Evolutionary conservation across 495 filamentous ascomycete species (phyloP).

Genomic region (Neurospora sp.): DNA sequence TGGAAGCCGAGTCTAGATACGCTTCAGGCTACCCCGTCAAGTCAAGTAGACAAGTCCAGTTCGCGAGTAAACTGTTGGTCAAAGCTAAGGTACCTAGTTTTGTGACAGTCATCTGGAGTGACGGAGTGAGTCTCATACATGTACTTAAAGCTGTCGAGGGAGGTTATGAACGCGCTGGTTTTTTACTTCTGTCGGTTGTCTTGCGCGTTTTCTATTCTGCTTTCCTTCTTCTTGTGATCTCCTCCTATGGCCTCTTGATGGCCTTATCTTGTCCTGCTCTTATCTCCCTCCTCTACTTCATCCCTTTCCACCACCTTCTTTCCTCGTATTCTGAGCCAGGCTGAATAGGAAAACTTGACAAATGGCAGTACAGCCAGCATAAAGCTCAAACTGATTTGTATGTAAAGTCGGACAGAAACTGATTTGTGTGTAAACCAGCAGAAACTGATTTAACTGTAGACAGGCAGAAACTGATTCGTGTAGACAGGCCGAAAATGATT

Average conservation of each 20-base stretch:
- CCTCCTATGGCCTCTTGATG: neutral
- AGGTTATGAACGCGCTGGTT: neutral
- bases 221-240: neutral
- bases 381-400: neutral
- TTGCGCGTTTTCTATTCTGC: neutral
- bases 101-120: no score
- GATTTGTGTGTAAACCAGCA: no score
- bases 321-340: neutral
- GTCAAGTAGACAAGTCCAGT: no score
- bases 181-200: neutral
- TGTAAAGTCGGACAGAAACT: neutral
- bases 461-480: neutral
- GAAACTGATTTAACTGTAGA: neutral
- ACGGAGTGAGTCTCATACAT: no score
- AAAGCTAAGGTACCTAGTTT: no score
- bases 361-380: neutral
- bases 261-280: neutral
- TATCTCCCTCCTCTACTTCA: neutral
- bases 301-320: fast-evolving
- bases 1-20: no score
- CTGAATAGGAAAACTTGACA: neutral
- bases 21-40: no score
- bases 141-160: neutral
- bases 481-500: no score
- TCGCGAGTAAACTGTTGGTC: no score